Conservation (phyloP, 768 basidiomycete genomes). For the Suillus bovinus region DNA sequence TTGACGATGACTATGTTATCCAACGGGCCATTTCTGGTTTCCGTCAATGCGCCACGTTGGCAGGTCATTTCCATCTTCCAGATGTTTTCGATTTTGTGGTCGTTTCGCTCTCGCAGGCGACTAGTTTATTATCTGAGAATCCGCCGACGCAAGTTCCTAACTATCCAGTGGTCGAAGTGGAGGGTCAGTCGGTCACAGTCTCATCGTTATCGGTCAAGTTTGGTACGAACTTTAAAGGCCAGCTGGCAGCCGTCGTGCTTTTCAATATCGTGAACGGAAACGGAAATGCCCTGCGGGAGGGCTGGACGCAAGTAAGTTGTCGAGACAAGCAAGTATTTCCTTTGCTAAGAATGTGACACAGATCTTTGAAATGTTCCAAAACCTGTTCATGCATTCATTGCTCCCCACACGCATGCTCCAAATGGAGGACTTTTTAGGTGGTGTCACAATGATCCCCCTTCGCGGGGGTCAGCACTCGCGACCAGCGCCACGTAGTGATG, state of each 20-base stretch:
- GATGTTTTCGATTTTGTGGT: constrained; percentile 98
- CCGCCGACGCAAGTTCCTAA: constrained; percentile 72
- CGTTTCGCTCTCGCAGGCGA: constrained; percentile 88
- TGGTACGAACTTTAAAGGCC: constrained; percentile 93
- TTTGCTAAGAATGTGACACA: constrained; percentile 29
- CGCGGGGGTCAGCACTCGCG: constrained; percentile 70
- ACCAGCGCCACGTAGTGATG: constrained; percentile 67
- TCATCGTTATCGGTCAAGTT: constrained; percentile 92
- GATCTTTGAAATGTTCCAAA: constrained; percentile 99
- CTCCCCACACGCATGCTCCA: constrained; percentile 89
- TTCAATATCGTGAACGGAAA: constrained; percentile 98
- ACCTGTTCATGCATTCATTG: constrained; percentile 91
- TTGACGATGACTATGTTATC: constrained; percentile 96
- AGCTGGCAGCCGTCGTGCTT: constrained; percentile 93
- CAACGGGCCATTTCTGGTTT: constrained; percentile 96
- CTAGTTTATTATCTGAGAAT: constrained; percentile 77
- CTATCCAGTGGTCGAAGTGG: constrained; percentile 87
- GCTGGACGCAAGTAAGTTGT: constrained; percentile 81
- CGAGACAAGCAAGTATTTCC: background rate
- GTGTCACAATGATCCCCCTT: constrained; percentile 88
- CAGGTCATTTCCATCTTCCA: constrained; percentile 83
- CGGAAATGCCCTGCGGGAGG: constrained; percentile 89
- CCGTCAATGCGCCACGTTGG: constrained; percentile 92
- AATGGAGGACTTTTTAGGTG: constrained; percentile 99
- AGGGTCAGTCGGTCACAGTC: constrained; percentile 86